A percentile compares a stretch with the other conserved stretches of the same genome.
phyloP scores from a whole-genome alignment of 1,139 yeast genomes.

The Scheffersomyces segobiensis region DNA sequence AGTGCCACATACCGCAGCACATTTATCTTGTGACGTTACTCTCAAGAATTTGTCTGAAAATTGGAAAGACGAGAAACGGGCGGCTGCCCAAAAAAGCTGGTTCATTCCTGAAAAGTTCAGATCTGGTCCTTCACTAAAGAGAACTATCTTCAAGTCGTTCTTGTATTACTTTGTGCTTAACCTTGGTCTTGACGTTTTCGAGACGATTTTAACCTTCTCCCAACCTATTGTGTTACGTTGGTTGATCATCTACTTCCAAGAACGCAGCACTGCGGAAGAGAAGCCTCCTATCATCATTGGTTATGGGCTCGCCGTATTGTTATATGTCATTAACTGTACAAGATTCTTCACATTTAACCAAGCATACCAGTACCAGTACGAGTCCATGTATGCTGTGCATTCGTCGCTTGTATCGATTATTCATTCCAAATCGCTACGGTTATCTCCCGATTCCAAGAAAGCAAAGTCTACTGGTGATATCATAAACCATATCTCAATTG shows the following conservation, averaged over 20 bases:
- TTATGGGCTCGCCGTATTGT: constrained; percentile 16
- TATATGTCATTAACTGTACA: constrained; percentile 16
- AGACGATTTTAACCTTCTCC: constrained; percentile 12
- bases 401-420: constrained; percentile 21
- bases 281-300: constrained; percentile 27
- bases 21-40: constrained; percentile 9
- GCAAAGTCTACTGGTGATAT: constrained; percentile 31
- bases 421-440: constrained; percentile 24
- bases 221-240: constrained; percentile 25
- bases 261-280: constrained; percentile 3
- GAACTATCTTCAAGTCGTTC: constrained; percentile 13
- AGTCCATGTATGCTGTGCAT: constrained; percentile 14
- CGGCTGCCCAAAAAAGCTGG: constrained; percentile 1
- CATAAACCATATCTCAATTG: constrained; percentile 27
- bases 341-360: constrained; percentile 22
- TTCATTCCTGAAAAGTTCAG: constrained; percentile 1
- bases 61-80: constrained; percentile 9
- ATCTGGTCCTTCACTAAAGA: constrained; percentile 19
- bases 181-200: constrained; percentile 11
- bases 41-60: constrained; percentile 3
- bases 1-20: constrained; percentile 14
- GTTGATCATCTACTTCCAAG: constrained; percentile 21
- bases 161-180: constrained; percentile 8
- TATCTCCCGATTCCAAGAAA: constrained; percentile 27
- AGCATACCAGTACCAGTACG: constrained; percentile 14